phyloP scores from a whole-genome alignment of 2,329 filamentous ascomycete species.

The Apiospora hydei region DNA sequence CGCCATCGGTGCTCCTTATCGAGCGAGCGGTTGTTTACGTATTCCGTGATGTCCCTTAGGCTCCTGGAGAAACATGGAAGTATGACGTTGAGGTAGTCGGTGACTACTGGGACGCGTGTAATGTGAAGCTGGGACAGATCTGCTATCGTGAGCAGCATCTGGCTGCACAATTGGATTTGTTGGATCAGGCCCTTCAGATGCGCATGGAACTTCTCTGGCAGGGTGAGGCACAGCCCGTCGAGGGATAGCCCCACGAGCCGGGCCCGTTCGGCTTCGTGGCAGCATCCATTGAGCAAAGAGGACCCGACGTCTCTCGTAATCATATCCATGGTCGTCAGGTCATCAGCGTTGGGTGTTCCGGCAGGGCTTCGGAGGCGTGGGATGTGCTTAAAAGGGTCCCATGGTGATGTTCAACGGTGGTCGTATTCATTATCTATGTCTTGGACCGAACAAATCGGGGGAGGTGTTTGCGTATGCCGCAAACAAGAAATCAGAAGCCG shows the following conservation, averaged over 20 bases:
- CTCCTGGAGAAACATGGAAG: constrained; percentile 62
- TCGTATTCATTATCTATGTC: constrained; percentile 26
- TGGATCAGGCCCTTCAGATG: constrained; percentile 57
- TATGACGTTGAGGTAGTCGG: constrained; percentile 63
- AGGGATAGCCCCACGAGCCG: constrained; percentile 56
- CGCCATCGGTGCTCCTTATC: constrained; percentile 61
- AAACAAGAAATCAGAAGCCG: neutral
- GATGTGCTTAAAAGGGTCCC: constrained; percentile 28
- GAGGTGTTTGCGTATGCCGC: constrained; percentile 14
- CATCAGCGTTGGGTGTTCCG: constrained; percentile 30
- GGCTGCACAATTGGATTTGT: constrained; percentile 53
- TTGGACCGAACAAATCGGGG: neutral
- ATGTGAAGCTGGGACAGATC: constrained; percentile 61
- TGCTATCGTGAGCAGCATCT: constrained; percentile 60
- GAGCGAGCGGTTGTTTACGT: constrained; percentile 58
- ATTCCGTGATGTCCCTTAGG: constrained; percentile 58
- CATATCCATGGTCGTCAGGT: constrained; percentile 29
- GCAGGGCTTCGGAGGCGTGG: neutral
- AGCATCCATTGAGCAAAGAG: constrained; percentile 60
- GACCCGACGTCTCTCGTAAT: constrained; percentile 28
- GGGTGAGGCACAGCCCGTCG: constrained; percentile 54
- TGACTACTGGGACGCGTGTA: constrained; percentile 56
- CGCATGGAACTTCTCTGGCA: constrained; percentile 53
- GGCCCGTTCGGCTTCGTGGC: constrained; percentile 60
- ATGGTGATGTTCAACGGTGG: constrained; percentile 30